These are phyloP conservation scores for Fraxinus xanthoxyloides DNA, from an alignment of 305 asterid genomes.

Conservation along the genomic window DNA sequence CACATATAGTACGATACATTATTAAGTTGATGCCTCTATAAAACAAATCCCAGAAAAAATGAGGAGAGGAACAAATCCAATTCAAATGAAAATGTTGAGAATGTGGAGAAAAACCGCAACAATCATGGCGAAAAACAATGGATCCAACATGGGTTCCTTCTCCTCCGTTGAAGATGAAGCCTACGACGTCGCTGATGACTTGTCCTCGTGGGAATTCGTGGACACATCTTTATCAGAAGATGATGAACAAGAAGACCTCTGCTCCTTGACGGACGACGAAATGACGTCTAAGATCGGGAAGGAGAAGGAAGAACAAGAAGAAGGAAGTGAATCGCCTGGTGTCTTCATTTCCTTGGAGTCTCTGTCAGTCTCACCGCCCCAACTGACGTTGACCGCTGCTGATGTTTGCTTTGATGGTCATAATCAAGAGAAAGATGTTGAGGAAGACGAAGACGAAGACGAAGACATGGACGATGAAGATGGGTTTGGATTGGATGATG, in stretches of 20 bases:
- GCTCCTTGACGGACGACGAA: constrained; percentile 41
- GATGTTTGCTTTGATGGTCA: not conserved
- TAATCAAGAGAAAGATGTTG: not conserved
- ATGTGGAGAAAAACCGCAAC: constrained; percentile 41
- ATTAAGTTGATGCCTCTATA: not conserved
- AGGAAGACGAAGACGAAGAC: not conserved
- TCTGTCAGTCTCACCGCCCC: constrained; percentile 33
- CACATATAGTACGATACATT: not conserved
- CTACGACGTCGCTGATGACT: constrained; percentile 32
- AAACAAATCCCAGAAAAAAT: not conserved
- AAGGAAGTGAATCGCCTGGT: constrained; percentile 14
- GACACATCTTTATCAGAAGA: constrained; percentile 55
- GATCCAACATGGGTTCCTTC: constrained; percentile 28
- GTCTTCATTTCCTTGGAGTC: constrained; percentile 28
- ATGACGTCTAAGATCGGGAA: not conserved
- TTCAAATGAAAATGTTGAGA: constrained; percentile 44
- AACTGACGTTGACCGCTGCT: constrained; percentile 7
- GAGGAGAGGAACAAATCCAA: not conserved
- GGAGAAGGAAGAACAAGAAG: not conserved
- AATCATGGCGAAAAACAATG: constrained; percentile 24
- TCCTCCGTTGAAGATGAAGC: constrained; percentile 20
- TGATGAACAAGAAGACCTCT: constrained; percentile 44
- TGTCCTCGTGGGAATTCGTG: constrained; percentile 79
- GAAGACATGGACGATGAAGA: constrained; percentile 30
- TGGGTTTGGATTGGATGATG: constrained; percentile 50